Conservation (phyloP, 1,139 yeast species). For the Casaregolazyma lundiana region DNA sequence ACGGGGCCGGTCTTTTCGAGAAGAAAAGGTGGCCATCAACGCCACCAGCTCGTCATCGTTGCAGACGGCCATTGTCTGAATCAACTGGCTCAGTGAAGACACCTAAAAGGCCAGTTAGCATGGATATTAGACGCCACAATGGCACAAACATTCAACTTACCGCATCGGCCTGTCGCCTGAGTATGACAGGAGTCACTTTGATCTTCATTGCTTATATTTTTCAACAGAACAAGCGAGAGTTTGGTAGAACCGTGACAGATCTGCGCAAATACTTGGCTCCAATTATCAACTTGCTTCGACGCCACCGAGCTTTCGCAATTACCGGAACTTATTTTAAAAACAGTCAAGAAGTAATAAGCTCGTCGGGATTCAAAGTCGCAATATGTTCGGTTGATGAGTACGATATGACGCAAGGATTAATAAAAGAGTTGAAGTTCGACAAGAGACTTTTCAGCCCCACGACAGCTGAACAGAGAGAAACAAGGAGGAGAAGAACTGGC, state of each 20-base stretch:
- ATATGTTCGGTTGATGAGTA: background rate
- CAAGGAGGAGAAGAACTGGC: no score
- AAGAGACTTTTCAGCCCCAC: no score
- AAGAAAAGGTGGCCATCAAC: slow-evolving; percentile 31
- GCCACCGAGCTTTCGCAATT: background rate
- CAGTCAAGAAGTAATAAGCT: no score
- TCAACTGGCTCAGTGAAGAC: slow-evolving; percentile 39
- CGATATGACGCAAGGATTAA: background rate
- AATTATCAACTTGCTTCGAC: background rate
- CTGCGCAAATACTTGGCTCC: background rate
- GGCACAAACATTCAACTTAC: slow-evolving; percentile 21
- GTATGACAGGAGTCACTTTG: slow-evolving; percentile 27
- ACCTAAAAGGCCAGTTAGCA: slow-evolving; percentile 29
- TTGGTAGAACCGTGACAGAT: background rate
- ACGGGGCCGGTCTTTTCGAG: slow-evolving; percentile 58
- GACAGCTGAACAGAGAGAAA: no score
- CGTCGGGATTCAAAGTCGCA: no score
- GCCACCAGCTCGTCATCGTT: slow-evolving; percentile 36
- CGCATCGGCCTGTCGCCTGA: slow-evolving; percentile 28
- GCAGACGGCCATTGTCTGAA: slow-evolving; percentile 36
- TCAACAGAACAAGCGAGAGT: background rate
- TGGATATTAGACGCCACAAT: slow-evolving; percentile 7
- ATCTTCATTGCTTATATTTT: slow-evolving; percentile 22
- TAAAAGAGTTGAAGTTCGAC: background rate
- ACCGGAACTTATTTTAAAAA: background rate